Conservation (phyloP, 495 filamentous ascomycete species). For the Xylaria sp. region DNA sequence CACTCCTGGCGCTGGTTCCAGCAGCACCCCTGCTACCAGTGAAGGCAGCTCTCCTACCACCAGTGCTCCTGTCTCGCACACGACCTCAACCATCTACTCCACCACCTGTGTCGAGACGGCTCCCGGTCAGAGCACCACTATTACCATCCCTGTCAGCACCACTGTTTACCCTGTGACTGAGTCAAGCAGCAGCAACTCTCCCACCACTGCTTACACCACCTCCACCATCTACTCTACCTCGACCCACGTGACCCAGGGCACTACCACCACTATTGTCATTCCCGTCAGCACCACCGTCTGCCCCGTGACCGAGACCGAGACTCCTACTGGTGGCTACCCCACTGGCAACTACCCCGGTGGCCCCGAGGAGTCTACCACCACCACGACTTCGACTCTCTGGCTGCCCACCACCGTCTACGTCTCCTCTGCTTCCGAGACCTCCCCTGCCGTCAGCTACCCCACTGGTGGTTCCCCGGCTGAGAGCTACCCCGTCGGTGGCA, state of each 20-base stretch:
- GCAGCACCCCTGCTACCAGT: constrained; percentile 14
- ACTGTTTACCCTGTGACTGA: constrained; percentile 29
- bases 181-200: constrained; percentile 5
- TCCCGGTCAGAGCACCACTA: constrained; percentile 25
- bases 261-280: constrained; percentile 57
- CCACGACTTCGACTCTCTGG: constrained; percentile 27
- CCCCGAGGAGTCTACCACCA: constrained; percentile 25
- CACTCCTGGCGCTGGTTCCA: constrained; percentile 3
- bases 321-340: constrained; percentile 12
- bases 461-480: constrained; percentile 10
- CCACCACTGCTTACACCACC: constrained; percentile 24
- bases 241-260: constrained; percentile 44
- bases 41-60: constrained; percentile 13
- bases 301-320: constrained; percentile 34
- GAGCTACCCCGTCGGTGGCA: constrained; percentile 15
- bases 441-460: constrained; percentile 19
- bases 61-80: constrained; percentile 25
- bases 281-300: constrained; percentile 44
- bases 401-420: constrained; percentile 29
- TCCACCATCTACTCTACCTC: constrained; percentile 56
- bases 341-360: background rate
- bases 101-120: constrained; percentile 30
- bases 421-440: background rate
- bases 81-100: constrained; percentile 40
- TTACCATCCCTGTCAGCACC: constrained; percentile 28